Base-by-base conservation (phyloP, 2,329 filamentous ascomycete species). In the Lachnellula hyalina region DNA sequence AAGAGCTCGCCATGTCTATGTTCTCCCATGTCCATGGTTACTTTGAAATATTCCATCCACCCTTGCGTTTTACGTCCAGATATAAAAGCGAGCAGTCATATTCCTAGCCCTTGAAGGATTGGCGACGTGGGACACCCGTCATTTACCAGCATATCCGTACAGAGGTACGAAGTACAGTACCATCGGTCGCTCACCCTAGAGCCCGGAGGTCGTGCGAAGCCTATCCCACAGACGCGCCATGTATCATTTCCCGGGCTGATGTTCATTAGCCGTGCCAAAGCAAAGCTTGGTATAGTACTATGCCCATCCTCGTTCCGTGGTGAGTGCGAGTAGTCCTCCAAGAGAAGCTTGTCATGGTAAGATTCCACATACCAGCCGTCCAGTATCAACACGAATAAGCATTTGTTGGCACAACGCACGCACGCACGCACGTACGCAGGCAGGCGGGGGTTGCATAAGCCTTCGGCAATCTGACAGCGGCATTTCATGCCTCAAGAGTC, bases 61-160 rank as follows among this genome's bases (percentile, higher is more conserved):
- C 23, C 12, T 9, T n/a, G 21, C 14, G 2, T 21, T 53, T 47
- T 46, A 54, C 55, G 54, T 49, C 48, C 48, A 38, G 48, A 45
- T 49, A 36, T 28, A 42, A 54, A 51, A 40, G 9, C 6, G 48
- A 54, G 17, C 9, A 41, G 44, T 54, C 53, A 54, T 23, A 41
- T 50, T 42, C 28, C n/a, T n/a, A 50, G 23, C 32, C 49, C 25
- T 5, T 40, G 15, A 12, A 41, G 51, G 42, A 23, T 50, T 35
- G 35, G 49, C 25, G 46, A 52, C n/a, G 41, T 19, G 12, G 44
- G n/a, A 47, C n/a, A 12, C 41, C 5, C 17, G 41, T 7, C 19
- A 21, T 25, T 4, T 23, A 47, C 23, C 44, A 17, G 8, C 12
- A 11, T 21, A 28, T 21, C 25, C 23, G 11, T 17, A 11, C 25